phyloP scores from a whole-genome alignment of 164 flowering plant species.

The Platanus orientalis region DNA sequence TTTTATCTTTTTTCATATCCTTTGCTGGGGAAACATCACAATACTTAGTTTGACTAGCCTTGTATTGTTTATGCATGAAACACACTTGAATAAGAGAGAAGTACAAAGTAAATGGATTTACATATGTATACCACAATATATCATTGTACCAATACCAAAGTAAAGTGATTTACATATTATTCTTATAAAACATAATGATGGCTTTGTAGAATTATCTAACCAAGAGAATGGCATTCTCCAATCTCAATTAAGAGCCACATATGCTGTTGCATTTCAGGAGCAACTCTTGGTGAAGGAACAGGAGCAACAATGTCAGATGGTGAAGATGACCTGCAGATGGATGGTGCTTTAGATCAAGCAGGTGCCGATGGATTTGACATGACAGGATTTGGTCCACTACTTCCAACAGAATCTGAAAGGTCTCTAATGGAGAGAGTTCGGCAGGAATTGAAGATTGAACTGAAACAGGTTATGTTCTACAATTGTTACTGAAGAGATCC shows the following conservation, averaged over 20 bases:
- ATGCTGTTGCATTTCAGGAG: conserved; percentile 39
- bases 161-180: too few relatives aligned
- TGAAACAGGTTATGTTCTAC: conserved; percentile 66
- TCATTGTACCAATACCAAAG: too few relatives aligned
- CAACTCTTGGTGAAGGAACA: conserved; percentile 68
- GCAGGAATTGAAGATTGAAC: conserved; percentile 84
- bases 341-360: conserved; percentile 62
- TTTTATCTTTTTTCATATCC: too few relatives aligned
- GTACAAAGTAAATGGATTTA: too few relatives aligned
- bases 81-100: background rate
- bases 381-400: conserved; percentile 89
- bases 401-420: conserved; percentile 95
- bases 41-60: background rate
- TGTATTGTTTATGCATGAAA: background rate
- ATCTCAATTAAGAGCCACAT: background rate
- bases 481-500: background rate
- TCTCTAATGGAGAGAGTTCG: conserved; percentile 90
- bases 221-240: too few relatives aligned
- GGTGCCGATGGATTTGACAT: conserved; percentile 63
- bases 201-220: too few relatives aligned
- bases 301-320: conserved; percentile 98
- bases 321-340: conserved; percentile 78
- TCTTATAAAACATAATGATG: too few relatives aligned
- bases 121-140: too few relatives aligned
- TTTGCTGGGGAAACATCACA: background rate